These are phyloP conservation scores for Phaeosphaeria sp. DNA, from an alignment of 2,329 filamentous ascomycete genomes.

Conservation along the genomic window DNA sequence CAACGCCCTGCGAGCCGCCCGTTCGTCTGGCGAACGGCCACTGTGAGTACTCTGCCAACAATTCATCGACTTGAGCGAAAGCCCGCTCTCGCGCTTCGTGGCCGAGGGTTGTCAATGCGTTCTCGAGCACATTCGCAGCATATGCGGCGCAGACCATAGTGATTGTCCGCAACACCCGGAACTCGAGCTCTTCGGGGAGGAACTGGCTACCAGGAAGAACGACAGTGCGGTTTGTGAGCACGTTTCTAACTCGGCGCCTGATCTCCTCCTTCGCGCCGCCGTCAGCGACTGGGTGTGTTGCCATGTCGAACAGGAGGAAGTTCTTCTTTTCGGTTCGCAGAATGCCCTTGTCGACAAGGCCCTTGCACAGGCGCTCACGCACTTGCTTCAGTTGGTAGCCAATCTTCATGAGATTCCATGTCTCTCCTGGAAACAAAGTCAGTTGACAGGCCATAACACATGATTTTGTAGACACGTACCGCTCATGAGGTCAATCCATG, in stretches of 20 bases:
- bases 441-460: conserved; percentile 15
- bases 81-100: conserved; percentile 94
- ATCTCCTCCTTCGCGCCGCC: conserved; percentile 98
- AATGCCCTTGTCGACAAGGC: conserved; percentile 97
- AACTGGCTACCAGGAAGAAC: conserved; percentile 87
- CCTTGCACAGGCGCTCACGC: conserved; percentile 94
- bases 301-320: conserved; percentile 99
- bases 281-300: conserved; percentile 95
- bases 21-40: conserved; percentile 90
- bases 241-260: conserved; percentile 85
- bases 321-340: conserved; percentile 98
- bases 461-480: conserved; percentile 64
- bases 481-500: conserved; percentile 99
- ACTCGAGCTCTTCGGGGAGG: conserved; percentile 92
- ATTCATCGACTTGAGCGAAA: conserved; percentile 95
- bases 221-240: conserved; percentile 92
- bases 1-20: conserved; percentile 80
- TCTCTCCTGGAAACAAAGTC: conserved; percentile 73
- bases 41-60: conserved; percentile 95
- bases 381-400: conserved; percentile 99
- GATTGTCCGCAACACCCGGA: conserved; percentile 89
- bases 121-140: conserved; percentile 96
- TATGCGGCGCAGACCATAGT: conserved; percentile 98
- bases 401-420: conserved; percentile 99
- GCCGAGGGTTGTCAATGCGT: conserved; percentile 90